Base-by-base conservation (phyloP, 257 asterid genomes). In the Linderniella brevidens region DNA sequence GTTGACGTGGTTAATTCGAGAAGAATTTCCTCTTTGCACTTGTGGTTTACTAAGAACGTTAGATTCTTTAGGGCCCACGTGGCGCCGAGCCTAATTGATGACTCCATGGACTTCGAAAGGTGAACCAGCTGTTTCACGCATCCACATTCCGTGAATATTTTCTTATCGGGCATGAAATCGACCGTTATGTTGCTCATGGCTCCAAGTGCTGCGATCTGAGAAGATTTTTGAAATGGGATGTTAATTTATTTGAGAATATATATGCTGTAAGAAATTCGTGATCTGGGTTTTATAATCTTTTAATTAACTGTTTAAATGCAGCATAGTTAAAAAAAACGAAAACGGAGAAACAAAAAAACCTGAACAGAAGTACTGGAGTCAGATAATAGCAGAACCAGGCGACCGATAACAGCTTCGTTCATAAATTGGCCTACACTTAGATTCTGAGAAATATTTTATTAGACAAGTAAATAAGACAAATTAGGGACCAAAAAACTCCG, bases 81-180 rank as follows among this genome's bases (percentile, higher is more conserved):
- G 13, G 94, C 81, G 54, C 73, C 72, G 55, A 71, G 52, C 65
- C 93, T 73, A 59, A 76, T 61, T 37, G 78, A 65, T 29, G 85
- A 68, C 64, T 78, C 95, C 92, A 80, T 78, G n/a, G 95, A 88
- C 77, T 78, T 72, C 15, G 87, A 76, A 56, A 84, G 86, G 67
- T 72, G 80, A 64, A 84, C 92, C 50, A 80, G 92, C 74, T 70
- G 78, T 60, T 72, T 78, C 68, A 84, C 53, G 61, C 80, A 88
- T 67, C 94, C 98, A 61, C 80, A 76, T 62, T 70, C 66, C 48
- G 73, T 62, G 67, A 84, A 76, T 41, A 63, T 56, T 14, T 80
- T 58, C 66, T 84, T 80, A 53, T 76, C 60, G 25, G 68, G 59
- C 65, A 45, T 65, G 56, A 84, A 88, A 75, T 84, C 84, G 50